Base-by-base conservation (phyloP, 2,329 filamentous ascomycete species). In the Metarhizium anisopliae region DNA sequence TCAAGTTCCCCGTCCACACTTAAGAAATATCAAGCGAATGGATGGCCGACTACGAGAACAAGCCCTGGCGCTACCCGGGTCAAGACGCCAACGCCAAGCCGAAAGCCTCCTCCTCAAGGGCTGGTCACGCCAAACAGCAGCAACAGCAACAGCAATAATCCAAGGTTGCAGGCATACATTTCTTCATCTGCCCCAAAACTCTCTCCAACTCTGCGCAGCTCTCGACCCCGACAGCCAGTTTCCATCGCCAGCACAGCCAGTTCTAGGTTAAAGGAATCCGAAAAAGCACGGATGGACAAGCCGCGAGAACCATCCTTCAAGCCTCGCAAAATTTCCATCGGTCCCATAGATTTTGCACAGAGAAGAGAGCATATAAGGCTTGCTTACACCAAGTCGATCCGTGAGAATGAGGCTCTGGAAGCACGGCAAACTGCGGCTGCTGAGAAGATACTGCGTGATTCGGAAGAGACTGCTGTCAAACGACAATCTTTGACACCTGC, bases 261-360 rank as follows among this genome's bases (percentile, higher is more conserved):
- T 55, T 87, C 87, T 40, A 82, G 86, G 56, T 81, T 85, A 63
- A 86, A 80, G 66, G 79, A 82, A 51, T 75, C 79, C 4, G 86
- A 87, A 57, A 77, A 68, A 52, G 70, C 70, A 51, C 58, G 29
- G 57, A 65, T 30, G 59, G 61, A 64, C 55, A 72, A 66, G 62
- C 62, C 71, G 14, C 70, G 70, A 42, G 77, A 77, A 53, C 63
- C 67, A 35, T 62, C 70, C 5, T 58, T 68, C 6, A 68, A 74
- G 36, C 74, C 78, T 56, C 75, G 78, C 47, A 83, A 83, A 64
- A 75, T 83, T 53, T 80, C 81, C 1, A 74, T 92, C 57, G 86
- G 86, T 1, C 86, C 87, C 58, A 89, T 95, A 53, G 89, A 96
- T 70, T 94, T 95, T 67, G 90, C 87, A 58, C 88, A 89, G 61